These are phyloP conservation scores for Trichocladium uniseriatum DNA, from an alignment of 495 filamentous ascomycete genomes.

Conservation along the genomic window DNA sequence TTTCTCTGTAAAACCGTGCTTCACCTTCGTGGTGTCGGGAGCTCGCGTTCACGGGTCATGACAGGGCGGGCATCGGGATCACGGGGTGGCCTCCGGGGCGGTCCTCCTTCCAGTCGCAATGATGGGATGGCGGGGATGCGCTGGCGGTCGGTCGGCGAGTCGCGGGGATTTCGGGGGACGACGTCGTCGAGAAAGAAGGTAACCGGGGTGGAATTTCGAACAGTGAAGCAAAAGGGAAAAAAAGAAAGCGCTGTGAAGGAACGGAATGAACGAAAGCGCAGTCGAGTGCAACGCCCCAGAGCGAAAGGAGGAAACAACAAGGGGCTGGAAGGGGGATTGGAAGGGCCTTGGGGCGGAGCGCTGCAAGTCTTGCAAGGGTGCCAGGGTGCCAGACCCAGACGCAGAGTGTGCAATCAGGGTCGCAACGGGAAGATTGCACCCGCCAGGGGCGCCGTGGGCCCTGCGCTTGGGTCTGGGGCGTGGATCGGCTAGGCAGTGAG, in stretches of 20 bases:
- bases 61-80: slow-evolving; percentile 25
- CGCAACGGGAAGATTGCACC: slow-evolving; percentile 25
- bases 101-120: slow-evolving; percentile 11
- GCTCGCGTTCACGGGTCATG: slow-evolving; percentile 27
- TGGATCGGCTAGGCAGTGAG: not conserved
- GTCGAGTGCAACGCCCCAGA: slow-evolving; percentile 9
- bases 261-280: slow-evolving; percentile 19
- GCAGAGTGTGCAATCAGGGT: slow-evolving; percentile 9
- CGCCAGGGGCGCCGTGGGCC: slow-evolving; percentile 15
- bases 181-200: slow-evolving; percentile 24
- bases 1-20: slow-evolving; percentile 8
- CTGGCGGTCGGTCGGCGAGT: slow-evolving; percentile 21
- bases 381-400: slow-evolving; percentile 18
- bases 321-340: slow-evolving; percentile 19
- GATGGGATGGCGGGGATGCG: slow-evolving; percentile 9
- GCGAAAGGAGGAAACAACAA: slow-evolving; percentile 18
- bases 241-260: slow-evolving; percentile 15
- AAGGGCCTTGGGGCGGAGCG: slow-evolving; percentile 24
- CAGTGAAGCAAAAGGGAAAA: slow-evolving; percentile 1
- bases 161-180: slow-evolving; percentile 20
- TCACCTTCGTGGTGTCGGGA: slow-evolving; percentile 19
- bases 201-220: slow-evolving; percentile 19
- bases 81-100: slow-evolving; percentile 16
- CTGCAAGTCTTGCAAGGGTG: too few species aligned
- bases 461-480: not conserved